Conservation (phyloP, 495 filamentous ascomycete species). For the Barbatosphaeria neglecta region DNA sequence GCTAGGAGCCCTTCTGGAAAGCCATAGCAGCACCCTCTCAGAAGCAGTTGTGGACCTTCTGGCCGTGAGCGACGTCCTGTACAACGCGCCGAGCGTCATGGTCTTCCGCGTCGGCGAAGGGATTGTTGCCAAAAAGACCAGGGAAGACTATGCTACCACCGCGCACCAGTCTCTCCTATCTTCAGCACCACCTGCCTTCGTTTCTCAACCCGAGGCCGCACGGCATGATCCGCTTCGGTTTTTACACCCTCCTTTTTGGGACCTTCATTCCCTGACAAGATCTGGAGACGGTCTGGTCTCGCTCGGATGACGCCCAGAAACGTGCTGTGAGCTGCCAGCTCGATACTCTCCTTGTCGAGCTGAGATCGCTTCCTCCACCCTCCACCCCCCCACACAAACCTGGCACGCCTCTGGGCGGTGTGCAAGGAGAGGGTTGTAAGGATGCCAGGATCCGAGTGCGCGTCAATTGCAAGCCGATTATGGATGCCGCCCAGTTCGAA, state of each 20-base stretch:
- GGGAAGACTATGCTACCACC: slow-evolving; percentile 13
- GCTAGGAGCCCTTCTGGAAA: neutral
- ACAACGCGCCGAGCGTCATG: neutral
- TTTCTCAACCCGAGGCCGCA: slow-evolving; percentile 21
- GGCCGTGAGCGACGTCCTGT: neutral
- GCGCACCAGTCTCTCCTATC: slow-evolving; percentile 24
- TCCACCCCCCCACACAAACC: too few relatives aligned
- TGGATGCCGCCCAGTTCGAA: slow-evolving; percentile 13
- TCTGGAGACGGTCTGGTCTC: slow-evolving; percentile 17
- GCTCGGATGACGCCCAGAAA: slow-evolving; percentile 14
- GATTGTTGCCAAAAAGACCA: slow-evolving; percentile 19
- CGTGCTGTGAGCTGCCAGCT: slow-evolving; percentile 21
- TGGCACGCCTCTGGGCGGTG: slow-evolving; percentile 13
- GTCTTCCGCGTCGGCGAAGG: slow-evolving; percentile 5
- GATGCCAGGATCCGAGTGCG: slow-evolving; percentile 9
- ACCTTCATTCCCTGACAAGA: slow-evolving; percentile 18
- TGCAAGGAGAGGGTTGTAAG: slow-evolving; percentile 18
- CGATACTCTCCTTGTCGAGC: slow-evolving; percentile 14
- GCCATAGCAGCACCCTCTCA: neutral
- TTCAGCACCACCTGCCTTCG: slow-evolving; percentile 15
- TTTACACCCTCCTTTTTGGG: slow-evolving; percentile 19
- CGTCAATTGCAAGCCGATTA: slow-evolving; percentile 13
- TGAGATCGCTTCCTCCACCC: slow-evolving; percentile 15
- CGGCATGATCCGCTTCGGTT: slow-evolving; percentile 17
- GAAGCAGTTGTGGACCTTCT: neutral